Conservation (phyloP, 2,329 filamentous ascomycete genomes). For the Calycina herbarum region DNA sequence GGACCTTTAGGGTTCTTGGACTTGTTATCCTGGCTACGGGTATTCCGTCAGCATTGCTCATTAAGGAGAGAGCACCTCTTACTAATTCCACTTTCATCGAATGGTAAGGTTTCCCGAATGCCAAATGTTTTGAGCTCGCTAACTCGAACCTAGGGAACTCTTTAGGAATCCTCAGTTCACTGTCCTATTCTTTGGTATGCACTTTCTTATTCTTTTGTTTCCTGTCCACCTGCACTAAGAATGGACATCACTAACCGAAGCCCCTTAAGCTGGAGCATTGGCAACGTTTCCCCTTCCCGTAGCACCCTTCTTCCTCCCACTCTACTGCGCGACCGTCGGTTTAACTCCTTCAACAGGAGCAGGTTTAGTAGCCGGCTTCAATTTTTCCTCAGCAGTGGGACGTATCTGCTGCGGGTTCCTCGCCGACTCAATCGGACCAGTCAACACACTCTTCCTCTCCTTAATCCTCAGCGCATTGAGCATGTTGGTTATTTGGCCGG, state of each 20-base stretch:
- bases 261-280: slow-evolving; percentile 46
- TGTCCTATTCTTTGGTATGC: slow-evolving; percentile 49
- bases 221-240: too few species aligned
- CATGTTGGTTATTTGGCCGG: slow-evolving; percentile 62
- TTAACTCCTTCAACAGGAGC: slow-evolving; percentile 54
- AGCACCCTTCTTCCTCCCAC: slow-evolving; percentile 60
- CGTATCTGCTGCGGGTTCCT: slow-evolving; percentile 54
- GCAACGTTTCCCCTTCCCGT: slow-evolving; percentile 62
- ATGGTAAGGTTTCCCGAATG: slow-evolving; percentile 40
- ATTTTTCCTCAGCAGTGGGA: slow-evolving; percentile 59
- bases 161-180: slow-evolving; percentile 54
- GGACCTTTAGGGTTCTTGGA: slow-evolving; percentile 55
- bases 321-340: slow-evolving; percentile 56
- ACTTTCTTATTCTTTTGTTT: not conserved
- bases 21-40: slow-evolving; percentile 54
- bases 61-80: slow-evolving; percentile 48
- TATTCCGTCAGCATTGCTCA: slow-evolving; percentile 54
- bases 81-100: slow-evolving; percentile 47
- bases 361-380: slow-evolving; percentile 60
- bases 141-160: slow-evolving; percentile 42
- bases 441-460: slow-evolving; percentile 55
- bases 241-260: not conserved
- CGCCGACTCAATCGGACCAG: slow-evolving; percentile 54
- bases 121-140: not conserved
- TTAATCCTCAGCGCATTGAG: slow-evolving; percentile 55